Base-by-base conservation (phyloP, 306 rosid species). In the Cyamopsis tetragonoloba region DNA sequence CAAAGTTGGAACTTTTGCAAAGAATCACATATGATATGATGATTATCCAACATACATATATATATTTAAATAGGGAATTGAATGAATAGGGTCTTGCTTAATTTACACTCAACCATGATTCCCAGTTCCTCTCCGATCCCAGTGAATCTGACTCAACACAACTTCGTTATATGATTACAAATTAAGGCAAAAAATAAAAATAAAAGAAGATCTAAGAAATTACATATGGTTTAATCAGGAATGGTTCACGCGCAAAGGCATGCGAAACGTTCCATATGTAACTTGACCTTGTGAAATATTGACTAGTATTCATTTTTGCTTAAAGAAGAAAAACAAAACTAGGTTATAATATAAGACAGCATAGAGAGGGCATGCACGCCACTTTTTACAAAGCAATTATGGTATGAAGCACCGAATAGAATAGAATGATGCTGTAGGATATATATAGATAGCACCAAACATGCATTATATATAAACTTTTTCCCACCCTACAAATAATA, bases 361-460 rank as follows among this genome's bases (percentile, higher is more conserved):
- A n/a, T n/a, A n/a, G 49, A 61, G 42, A 30, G 24, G 56, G 24
- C 17, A 27, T n/a, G n/a, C n/a, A n/a, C n/a, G n/a, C n/a, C 70
- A 34, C 78, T 66, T 78, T 58, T 62, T 41, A 23, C 47, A 66
- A 72, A 22, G 75, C 50, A 78, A 72, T 66, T 42, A 66, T 78
- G 39, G 28, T 27, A 44, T 58, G 67, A 42, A 69, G 71, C 18
- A 51, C 55, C 19, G 63, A 68, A 31, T 54, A 69, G 71, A n/a
- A 51, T 55, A 19, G 63, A 68, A 31, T 54, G 70, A 59, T 72
- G 75, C 48, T 46, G 56, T 47, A 23, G 23, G 66, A 71, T 50
- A 5, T 31, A 7, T 64, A 4, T n/a, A n/a, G n/a, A n/a, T 63
- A 35, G 50, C 59, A 53, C 59, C 67, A 53, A 73, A 68, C 72